Conservation (phyloP, 1,139 yeast species). For the Debaryomyces fabryi region DNA sequence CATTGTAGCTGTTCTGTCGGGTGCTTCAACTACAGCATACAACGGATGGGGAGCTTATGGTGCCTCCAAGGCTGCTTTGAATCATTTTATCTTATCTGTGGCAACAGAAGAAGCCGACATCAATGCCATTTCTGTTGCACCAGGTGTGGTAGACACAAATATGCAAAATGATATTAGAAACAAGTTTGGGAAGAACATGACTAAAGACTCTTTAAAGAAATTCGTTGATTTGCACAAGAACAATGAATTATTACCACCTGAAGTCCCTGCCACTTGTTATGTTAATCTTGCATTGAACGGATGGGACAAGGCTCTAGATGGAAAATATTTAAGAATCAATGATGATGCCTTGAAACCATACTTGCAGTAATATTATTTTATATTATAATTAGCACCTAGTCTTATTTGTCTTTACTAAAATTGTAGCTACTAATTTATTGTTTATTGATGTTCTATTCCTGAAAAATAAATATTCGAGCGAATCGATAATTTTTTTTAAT, state of each 20-base stretch:
- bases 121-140: slow-evolving; percentile 73
- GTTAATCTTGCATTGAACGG: slow-evolving; percentile 66
- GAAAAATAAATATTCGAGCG: not conserved
- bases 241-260: slow-evolving; percentile 61
- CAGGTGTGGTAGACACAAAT: slow-evolving; percentile 88
- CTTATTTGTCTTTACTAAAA: not conserved
- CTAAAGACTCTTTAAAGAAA: slow-evolving; percentile 52
- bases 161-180: slow-evolving; percentile 84
- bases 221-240: slow-evolving; percentile 62
- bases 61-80: slow-evolving; percentile 84
- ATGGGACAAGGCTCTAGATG: slow-evolving; percentile 57
- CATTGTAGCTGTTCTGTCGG: slow-evolving; percentile 79
- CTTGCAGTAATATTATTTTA: not conserved
- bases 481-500: not conserved
- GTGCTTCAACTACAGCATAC: slow-evolving; percentile 68
- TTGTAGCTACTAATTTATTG: not conserved
- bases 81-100: slow-evolving; percentile 68
- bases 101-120: slow-evolving; percentile 68
- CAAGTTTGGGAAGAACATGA: slow-evolving; percentile 57
- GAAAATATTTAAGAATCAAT: slow-evolving; percentile 63
- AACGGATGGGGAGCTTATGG: slow-evolving; percentile 91
- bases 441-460: not conserved
- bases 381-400: not conserved
- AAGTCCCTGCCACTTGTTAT: slow-evolving; percentile 68
- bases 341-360: slow-evolving; percentile 32